Conservation (phyloP, 108 stramenopile species). For the Schizochytrium sp. region DNA sequence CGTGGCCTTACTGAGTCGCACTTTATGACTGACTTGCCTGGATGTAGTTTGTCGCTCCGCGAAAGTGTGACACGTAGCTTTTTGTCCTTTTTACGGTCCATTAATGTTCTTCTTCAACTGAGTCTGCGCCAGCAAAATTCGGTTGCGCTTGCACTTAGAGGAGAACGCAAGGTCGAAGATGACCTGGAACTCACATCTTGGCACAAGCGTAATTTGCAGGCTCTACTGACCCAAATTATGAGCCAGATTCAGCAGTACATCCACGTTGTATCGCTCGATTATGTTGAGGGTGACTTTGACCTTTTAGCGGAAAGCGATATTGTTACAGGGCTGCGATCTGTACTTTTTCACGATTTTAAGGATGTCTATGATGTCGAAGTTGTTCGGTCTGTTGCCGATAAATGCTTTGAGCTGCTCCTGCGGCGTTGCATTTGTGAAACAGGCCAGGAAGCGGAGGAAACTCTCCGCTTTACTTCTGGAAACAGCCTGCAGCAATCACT, state of each 20-base stretch:
- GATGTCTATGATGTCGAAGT: neutral
- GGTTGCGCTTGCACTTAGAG: conserved; percentile 20
- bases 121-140: conserved; percentile 1
- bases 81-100: conserved; percentile 9
- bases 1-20: neutral
- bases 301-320: conserved; percentile 30
- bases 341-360: conserved; percentile 16
- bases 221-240: conserved; percentile 2
- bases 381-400: conserved; percentile 1
- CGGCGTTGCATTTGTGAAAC: conserved; percentile 54
- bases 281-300: conserved; percentile 49
- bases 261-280: conserved; percentile 50
- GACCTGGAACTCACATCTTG: neutral
- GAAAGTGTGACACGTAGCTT: conserved; percentile 32
- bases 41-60: conserved; percentile 9
- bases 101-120: neutral
- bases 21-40: conserved; percentile 42
- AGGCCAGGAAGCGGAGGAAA: neutral
- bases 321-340: conserved; percentile 30
- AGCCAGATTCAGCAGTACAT: conserved; percentile 8
- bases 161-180: neutral
- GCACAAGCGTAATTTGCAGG: conserved; percentile 28
- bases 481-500: conserved; percentile 54
- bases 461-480: conserved; percentile 21
- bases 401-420: conserved; percentile 47